Evolutionary conservation across 176 grass and related monocot species (phyloP).

Genomic region (Bromus sterilis): DNA sequence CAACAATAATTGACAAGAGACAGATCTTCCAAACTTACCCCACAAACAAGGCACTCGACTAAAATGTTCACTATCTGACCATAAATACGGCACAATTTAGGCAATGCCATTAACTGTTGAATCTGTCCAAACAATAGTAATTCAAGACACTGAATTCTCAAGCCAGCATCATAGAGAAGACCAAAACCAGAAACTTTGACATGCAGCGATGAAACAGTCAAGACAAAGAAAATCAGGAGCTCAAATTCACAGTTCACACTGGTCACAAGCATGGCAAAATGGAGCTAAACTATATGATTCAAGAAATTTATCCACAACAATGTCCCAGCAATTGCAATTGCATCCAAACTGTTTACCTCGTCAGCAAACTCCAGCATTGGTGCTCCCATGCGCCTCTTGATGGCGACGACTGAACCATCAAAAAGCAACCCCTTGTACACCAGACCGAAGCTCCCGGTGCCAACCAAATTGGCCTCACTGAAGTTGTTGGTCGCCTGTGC

Average conservation of each 20-base stretch:
- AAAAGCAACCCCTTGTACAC: conserved; percentile 96
- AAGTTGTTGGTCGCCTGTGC: conserved; percentile 81
- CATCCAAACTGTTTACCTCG: conserved; percentile 56
- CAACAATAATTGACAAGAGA: conserved; percentile 12
- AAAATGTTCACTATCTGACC: not conserved
- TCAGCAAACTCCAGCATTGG: conserved; percentile 56
- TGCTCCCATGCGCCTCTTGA: conserved; percentile 56
- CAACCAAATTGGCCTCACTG: conserved; percentile 62
- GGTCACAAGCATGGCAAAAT: not conserved
- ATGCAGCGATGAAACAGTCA: not conserved
- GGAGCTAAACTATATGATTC: not conserved
- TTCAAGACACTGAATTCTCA: not conserved
- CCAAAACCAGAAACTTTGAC: not conserved
- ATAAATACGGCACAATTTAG: conserved; percentile 25
- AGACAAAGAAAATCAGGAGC: not conserved
- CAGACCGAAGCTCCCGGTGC: conserved; percentile 68
- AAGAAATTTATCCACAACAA: not conserved
- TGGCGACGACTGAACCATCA: conserved; percentile 77
- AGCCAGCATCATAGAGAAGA: not conserved
- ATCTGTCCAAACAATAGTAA: conserved; percentile 8
- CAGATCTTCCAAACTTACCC: conserved; percentile 10
- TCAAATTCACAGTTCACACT: not conserved
- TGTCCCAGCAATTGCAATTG: not conserved
- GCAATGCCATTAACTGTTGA: not conserved
- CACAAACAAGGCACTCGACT: conserved; percentile 4